Base-by-base conservation (phyloP, 768 basidiomycete genomes). In the Lactarius deliciosus region DNA sequence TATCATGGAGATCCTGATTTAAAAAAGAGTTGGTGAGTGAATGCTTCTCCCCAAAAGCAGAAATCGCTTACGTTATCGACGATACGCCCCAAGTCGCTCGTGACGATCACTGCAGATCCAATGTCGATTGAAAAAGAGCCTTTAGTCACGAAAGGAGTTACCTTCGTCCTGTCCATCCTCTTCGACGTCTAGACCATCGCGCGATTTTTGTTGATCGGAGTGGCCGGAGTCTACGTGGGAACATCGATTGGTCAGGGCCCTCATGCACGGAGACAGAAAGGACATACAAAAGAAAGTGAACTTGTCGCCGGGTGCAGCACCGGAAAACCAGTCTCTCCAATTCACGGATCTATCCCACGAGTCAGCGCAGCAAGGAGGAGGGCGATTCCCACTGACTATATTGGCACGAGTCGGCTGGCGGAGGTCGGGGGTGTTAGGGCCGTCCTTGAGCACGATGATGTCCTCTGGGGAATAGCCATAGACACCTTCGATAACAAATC, bases 151-250 rank as follows among this genome's bases (percentile, higher is more conserved):
- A 28, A 7, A 18, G 7, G 41, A 11, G 16, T n/a, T 50, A 71
- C 73, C 66, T 63, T 74, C 74, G n/a, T 74, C 73, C 9, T 60
- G 40, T 5, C 70, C 72, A n/a, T 75, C 74, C 7, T 70, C 70
- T 58, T 74, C 71, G 9, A 15, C 61, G 18, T 55, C 28, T 2
- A 45, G 40, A 2, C 63, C 47, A 50, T 65, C 68, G 11, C 9
- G 4, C 41, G 68, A 58, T 0, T 56, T 8, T 22, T 68, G 61
- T 43, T 74, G 74, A n/a, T 69, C 71, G 1, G 72, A 71, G 32
- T 75, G 73, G 1, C 74, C 74, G 4, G 72, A 70, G 30, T 68
- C 74, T 75, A 34, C 10, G 43, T 28, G 13, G 28, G n/a, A 43
- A 55, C 2, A 1, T 11, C 8, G 32, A 22, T 20, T 7, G 36